A percentile compares a stretch with the other conserved stretches of the same genome.
These are phyloP conservation scores for Mitragyna speciosa DNA, from an alignment of 257 asterid genomes.

Conservation along the genomic window DNA sequence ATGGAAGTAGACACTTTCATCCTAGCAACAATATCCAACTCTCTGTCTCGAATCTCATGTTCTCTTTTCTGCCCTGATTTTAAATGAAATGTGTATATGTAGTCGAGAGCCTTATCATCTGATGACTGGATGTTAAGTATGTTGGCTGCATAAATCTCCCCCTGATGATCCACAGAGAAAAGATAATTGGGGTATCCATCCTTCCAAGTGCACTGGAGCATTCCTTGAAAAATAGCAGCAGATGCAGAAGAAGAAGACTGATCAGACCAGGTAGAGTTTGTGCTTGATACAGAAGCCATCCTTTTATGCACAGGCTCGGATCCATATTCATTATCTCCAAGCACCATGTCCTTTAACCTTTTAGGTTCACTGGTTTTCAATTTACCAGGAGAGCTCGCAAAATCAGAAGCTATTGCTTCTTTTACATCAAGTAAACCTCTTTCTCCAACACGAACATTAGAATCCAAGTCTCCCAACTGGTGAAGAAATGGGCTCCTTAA, in stretches of 20 bases:
- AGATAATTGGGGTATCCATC: slow-evolving; percentile 60
- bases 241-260: slow-evolving; percentile 51
- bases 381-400: slow-evolving; percentile 29
- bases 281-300: slow-evolving; percentile 57
- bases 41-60: slow-evolving; percentile 27
- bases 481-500: slow-evolving; percentile 67
- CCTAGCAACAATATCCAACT: slow-evolving; percentile 50
- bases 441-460: slow-evolving; percentile 21
- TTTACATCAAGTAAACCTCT: slow-evolving; percentile 25
- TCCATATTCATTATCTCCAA: slow-evolving; percentile 32
- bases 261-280: slow-evolving; percentile 59
- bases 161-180: slow-evolving; percentile 69
- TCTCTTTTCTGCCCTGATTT: slow-evolving; percentile 47
- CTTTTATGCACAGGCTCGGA: slow-evolving; percentile 41
- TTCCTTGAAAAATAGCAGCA: slow-evolving; percentile 56
- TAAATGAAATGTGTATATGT: slow-evolving; percentile 63
- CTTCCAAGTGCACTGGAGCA: slow-evolving; percentile 76
- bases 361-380: slow-evolving; percentile 23
- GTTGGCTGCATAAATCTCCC: slow-evolving; percentile 60
- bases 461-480: slow-evolving; percentile 39
- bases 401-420: slow-evolving; percentile 25
- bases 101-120: slow-evolving; percentile 53
- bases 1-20: slow-evolving; percentile 77
- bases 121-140: slow-evolving; percentile 42
- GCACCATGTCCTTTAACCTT: slow-evolving; percentile 40